Evolutionary conservation across 306 rosid species (phyloP), one percentile per base, ranked within the genome.

Genomic region (Neltuma alba): DNA sequence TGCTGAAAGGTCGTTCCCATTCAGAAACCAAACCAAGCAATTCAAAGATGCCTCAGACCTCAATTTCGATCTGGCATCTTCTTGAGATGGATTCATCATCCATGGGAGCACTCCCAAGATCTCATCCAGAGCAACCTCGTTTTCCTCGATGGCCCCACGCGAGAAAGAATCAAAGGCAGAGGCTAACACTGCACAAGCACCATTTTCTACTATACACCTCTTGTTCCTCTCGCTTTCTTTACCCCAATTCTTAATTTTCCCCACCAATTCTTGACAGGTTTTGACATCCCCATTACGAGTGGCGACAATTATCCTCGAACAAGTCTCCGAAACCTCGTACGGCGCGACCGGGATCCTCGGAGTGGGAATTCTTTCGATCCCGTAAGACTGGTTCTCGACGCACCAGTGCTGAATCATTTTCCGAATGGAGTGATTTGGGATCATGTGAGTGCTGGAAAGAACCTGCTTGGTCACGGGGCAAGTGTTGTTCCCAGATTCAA

Each of bases 361-460:
- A 4, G 97, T 94, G 1, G 98, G 98, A 70, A 92, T 92, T 48
- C 97, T 83, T 28, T 94, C 98, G 7, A 94, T 70, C 16, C 98
- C 98, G 9, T 36, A 31, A 3, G 91, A 91, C 2, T 86, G 87
- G 63, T 92, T 87, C 28, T 85, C 79, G 1, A 92, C 97, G 48
- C 98, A 94, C 98, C 97, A 94, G 33, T 89, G 97, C 16, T 94
- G 98, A 45, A 92, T 91, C 94, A 94, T 82, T 70, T 81, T 77
- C 4, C 98, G 81, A 6, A 92, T 70, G 5, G 91, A 58, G 44
- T 94, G 98, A 82, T 94, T 94, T 1, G 97, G 98, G 36, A 92
- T 88, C 80, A 81, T 80, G 73, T 92, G 92, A 5, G 86, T 83
- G 77, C 61, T 83, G 1, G 33, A 48, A 70, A 94, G 60, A 5